Conservation (phyloP, 768 basidiomycete genomes). For the Hericium erinaceus region DNA sequence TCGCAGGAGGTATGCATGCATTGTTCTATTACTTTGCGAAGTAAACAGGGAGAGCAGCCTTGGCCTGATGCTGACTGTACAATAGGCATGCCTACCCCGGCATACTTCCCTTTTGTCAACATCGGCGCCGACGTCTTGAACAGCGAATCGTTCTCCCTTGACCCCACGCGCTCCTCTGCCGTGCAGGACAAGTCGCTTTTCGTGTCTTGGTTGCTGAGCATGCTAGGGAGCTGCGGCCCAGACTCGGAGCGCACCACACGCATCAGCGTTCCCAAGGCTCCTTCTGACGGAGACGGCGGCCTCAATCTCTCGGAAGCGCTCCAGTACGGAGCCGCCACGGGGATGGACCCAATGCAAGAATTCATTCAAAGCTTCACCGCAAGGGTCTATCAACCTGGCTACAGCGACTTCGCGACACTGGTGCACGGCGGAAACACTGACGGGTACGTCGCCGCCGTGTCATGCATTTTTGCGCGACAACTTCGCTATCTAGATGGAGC, state of each 20-base stretch:
- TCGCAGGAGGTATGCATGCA: conserved; percentile 51
- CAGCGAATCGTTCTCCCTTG: conserved; percentile 39
- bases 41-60: background rate
- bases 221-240: conserved; percentile 33
- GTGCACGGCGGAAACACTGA: conserved; percentile 66
- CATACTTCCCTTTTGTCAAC: conserved; percentile 61
- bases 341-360: conserved; percentile 44
- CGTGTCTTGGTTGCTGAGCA: conserved; percentile 50
- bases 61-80: background rate
- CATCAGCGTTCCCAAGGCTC: conserved; percentile 55
- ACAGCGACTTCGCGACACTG: conserved; percentile 48
- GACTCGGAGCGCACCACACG: conserved; percentile 23
- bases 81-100: conserved; percentile 55
- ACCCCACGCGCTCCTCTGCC: conserved; percentile 13
- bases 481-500: conserved; percentile 28
- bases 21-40: background rate
- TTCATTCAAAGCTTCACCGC: conserved; percentile 50
- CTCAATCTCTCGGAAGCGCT: conserved; percentile 56
- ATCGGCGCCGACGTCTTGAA: conserved; percentile 47
- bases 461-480: background rate
- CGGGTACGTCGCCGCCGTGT: conserved; percentile 26
- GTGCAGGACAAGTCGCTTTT: conserved; percentile 17
- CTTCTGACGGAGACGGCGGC: conserved; percentile 30
- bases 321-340: conserved; percentile 54
- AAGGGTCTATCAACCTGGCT: conserved; percentile 49